A percentile compares a stretch with the other conserved stretches of the same genome.
phyloP scores from a whole-genome alignment of 73 alveolate species.

The Blepharisma japonicum region DNA sequence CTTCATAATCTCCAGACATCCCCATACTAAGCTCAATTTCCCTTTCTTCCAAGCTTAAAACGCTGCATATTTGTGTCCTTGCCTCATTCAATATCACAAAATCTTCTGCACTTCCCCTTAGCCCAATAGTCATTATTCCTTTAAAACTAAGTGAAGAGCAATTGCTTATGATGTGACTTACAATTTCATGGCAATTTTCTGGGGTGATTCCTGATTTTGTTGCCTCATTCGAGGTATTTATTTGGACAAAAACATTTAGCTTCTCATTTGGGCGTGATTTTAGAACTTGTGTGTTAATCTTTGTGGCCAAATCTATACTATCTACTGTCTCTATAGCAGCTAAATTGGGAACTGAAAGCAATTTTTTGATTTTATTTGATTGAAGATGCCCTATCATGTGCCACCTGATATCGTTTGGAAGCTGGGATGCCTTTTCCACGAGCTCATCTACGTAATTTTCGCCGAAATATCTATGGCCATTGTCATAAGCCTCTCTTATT shows the following conservation, averaged over 20 bases:
- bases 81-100: constrained; percentile 62
- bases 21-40: constrained; percentile 81
- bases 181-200: constrained; percentile 44
- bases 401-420: constrained; percentile 89
- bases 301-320: constrained; percentile 68
- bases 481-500: constrained; percentile 69
- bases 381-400: constrained; percentile 93
- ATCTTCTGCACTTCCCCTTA: constrained; percentile 65
- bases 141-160: constrained; percentile 58
- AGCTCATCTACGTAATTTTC: constrained; percentile 90
- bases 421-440: constrained; percentile 56
- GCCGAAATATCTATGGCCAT: constrained; percentile 86
- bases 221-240: constrained; percentile 65
- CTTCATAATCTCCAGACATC: constrained; percentile 82
- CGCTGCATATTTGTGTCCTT: constrained; percentile 50
- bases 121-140: constrained; percentile 95
- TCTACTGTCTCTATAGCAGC: constrained; percentile 76
- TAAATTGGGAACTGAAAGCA: constrained; percentile 29
- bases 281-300: constrained; percentile 55
- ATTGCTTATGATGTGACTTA: constrained; percentile 45
- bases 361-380: constrained; percentile 74
- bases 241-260: constrained; percentile 68
- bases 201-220: constrained; percentile 75
- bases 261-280: constrained; percentile 32
- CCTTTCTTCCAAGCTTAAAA: constrained; percentile 48